A percentile compares a stretch with the other conserved stretches of the same genome.
phyloP scores from a whole-genome alignment of 1,284 basidiomycete species.

The Vanrija humicola region DNA sequence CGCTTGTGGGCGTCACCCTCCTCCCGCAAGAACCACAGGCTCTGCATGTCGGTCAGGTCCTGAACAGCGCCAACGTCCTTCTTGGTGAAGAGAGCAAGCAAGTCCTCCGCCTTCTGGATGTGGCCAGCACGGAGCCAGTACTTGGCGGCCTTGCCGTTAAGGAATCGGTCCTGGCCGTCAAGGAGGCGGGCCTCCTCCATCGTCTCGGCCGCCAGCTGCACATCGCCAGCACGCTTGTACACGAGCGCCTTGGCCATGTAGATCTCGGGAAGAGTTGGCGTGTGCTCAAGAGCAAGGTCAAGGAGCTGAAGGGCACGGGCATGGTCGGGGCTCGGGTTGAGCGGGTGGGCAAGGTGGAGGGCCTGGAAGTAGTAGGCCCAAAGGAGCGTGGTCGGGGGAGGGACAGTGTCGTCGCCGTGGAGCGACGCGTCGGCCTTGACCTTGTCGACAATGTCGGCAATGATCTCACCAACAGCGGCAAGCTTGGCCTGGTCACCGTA shows the following conservation, averaged over 20 bases:
- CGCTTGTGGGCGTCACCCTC: constrained; percentile 70
- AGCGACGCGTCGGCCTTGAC: constrained; percentile 46
- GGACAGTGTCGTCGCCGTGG: constrained; percentile 41
- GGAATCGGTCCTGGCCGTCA: constrained; percentile 92
- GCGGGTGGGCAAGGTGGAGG: constrained; percentile 74
- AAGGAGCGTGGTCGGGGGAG: constrained; percentile 80
- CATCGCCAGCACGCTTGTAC: constrained; percentile 82
- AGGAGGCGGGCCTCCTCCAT: constrained; percentile 80
- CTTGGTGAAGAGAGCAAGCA: constrained; percentile 85
- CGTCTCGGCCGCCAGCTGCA: constrained; percentile 65
- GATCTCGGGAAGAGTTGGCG: constrained; percentile 90
- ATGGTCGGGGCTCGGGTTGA: constrained; percentile 50
- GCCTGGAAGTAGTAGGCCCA: constrained; percentile 96
- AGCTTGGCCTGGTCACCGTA: constrained; percentile 66
- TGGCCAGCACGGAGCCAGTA: constrained; percentile 81
- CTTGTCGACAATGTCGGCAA: constrained; percentile 55
- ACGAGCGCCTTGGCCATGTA: constrained; percentile 78
- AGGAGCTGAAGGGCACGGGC: constrained; percentile 64
- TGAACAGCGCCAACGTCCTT: constrained; percentile 69
- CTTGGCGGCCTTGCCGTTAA: constrained; percentile 93
- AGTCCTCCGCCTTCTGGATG: constrained; percentile 65
- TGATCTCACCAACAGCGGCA: constrained; percentile 65
- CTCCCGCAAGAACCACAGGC: constrained; percentile 79
- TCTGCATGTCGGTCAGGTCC: constrained; percentile 96
- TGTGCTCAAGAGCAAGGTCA: constrained; percentile 67